A percentile compares a stretch with the other conserved stretches of the same genome.
phyloP scores from a whole-genome alignment of 2,329 filamentous ascomycete genomes.

The Albophoma yamanashiensis region DNA sequence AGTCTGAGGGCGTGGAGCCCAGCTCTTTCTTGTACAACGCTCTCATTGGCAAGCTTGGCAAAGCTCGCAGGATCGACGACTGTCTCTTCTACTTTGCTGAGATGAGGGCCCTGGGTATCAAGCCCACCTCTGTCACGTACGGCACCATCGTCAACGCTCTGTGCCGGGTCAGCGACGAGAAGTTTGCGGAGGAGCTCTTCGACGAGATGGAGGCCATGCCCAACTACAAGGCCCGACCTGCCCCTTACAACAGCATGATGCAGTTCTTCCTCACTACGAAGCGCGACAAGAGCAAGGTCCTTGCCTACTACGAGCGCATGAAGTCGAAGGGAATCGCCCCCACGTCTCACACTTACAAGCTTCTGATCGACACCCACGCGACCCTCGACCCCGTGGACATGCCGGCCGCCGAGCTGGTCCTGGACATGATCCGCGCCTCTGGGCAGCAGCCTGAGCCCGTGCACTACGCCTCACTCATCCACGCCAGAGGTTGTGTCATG shows the following conservation, averaged over 20 bases:
- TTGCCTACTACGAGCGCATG: constrained; percentile 95
- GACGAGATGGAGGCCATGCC: constrained; percentile 99
- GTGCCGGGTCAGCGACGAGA: constrained; percentile 93
- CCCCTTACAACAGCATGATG: constrained; percentile 99
- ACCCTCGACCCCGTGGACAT: constrained; percentile 89
- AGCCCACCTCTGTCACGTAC: constrained; percentile 94
- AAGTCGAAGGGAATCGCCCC: constrained; percentile 74
- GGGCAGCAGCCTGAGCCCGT: constrained; percentile 79
- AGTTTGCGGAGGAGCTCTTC: constrained; percentile 94
- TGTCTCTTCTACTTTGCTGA: constrained; percentile 97
- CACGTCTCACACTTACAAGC: constrained; percentile 94
- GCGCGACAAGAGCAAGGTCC: constrained; percentile 86
- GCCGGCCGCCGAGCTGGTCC: constrained; percentile 71
- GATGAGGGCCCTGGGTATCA: constrained; percentile 88
- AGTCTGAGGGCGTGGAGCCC: constrained; percentile 87
- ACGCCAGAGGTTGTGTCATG: constrained; percentile 87
- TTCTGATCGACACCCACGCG: constrained; percentile 89
- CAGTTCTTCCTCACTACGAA: constrained; percentile 98
- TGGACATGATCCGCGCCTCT: constrained; percentile 64
- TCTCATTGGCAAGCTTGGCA: constrained; percentile 94
- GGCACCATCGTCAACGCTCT: constrained; percentile 97
- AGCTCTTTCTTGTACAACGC: constrained; percentile 98
- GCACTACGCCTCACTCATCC: constrained; percentile 91
- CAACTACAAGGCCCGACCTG: constrained; percentile 96
- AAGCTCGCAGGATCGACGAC: constrained; percentile 94